Conservation (phyloP, 2,329 filamentous ascomycete species). For the Penicillium sp. region DNA sequence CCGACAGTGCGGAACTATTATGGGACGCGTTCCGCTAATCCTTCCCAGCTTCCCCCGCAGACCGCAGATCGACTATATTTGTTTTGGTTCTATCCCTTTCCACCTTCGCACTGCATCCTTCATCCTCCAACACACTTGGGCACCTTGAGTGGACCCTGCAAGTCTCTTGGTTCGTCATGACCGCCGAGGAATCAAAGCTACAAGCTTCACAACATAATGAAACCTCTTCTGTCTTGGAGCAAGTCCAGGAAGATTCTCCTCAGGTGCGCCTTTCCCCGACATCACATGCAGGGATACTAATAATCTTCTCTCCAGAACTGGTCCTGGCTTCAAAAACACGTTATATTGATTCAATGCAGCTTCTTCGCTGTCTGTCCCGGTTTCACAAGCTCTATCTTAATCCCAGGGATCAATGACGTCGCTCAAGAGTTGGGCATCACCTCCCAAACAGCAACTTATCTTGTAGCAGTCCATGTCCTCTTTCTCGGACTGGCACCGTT, state of each 20-base stretch:
- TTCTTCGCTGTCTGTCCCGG: not conserved
- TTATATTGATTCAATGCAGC: not conserved
- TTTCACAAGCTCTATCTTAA: not conserved
- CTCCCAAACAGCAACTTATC: not conserved
- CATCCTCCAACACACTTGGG: not conserved
- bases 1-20: not conserved
- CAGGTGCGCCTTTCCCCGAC: not conserved
- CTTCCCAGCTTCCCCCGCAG: not conserved
- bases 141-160: not conserved
- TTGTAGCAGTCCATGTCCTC: not conserved
- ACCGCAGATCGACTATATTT: not conserved
- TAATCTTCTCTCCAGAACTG: not conserved
- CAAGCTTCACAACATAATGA: not conserved
- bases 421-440: not conserved
- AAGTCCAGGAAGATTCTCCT: not conserved
- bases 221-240: not conserved
- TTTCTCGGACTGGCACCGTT: not conserved
- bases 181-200: not conserved
- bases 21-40: not conserved
- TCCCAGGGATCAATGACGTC: not conserved
- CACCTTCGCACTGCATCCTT: not conserved
- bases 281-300: not conserved
- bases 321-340: not conserved
- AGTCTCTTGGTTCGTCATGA: not conserved
- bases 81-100: not conserved